phyloP scores from a whole-genome alignment of 495 filamentous ascomycete genomes.

The Ascodesmis nigricans region DNA sequence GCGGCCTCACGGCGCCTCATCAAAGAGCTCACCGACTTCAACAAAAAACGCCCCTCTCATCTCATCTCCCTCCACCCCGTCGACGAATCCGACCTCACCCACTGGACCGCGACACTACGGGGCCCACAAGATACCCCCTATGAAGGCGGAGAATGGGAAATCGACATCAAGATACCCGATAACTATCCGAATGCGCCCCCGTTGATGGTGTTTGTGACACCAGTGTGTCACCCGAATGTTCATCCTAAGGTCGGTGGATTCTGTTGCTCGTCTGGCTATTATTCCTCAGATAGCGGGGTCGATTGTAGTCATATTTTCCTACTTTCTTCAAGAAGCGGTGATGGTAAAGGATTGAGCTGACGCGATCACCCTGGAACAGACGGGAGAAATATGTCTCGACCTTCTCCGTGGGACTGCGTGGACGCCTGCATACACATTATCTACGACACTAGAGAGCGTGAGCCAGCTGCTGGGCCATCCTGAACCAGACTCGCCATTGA shows the following conservation, averaged over 20 bases:
- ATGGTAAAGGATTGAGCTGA: background rate
- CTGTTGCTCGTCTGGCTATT: background rate
- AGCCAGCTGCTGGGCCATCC: slow-evolving; percentile 57
- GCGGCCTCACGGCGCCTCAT: slow-evolving; percentile 7
- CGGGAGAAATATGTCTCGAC: slow-evolving; percentile 84
- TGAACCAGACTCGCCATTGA: slow-evolving; percentile 61
- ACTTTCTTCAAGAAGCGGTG: background rate
- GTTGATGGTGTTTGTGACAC: slow-evolving; percentile 51
- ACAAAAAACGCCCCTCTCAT: slow-evolving; percentile 1
- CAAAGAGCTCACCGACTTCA: slow-evolving; percentile 13
- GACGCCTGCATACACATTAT: slow-evolving; percentile 65
- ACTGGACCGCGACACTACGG: slow-evolving; percentile 43
- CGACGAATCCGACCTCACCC: slow-evolving; percentile 35
- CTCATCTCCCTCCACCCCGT: slow-evolving; percentile 12
- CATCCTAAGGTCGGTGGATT: slow-evolving; percentile 29
- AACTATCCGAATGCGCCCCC: slow-evolving; percentile 65
- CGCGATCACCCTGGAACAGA: slow-evolving; percentile 21
- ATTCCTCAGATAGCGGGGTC: background rate
- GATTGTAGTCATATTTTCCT: too few relatives aligned
- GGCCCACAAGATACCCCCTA: slow-evolving; percentile 25
- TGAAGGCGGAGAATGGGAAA: slow-evolving; percentile 57
- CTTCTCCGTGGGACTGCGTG: slow-evolving; percentile 52
- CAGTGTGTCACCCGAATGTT: slow-evolving; percentile 72
- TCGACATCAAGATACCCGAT: slow-evolving; percentile 50
- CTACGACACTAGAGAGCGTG: slow-evolving; percentile 52